A percentile compares a stretch with the other conserved stretches of the same genome.
These are phyloP conservation scores for Prillingera fragicola DNA, from an alignment of 1,284 basidiomycete genomes.

Conservation along the genomic window DNA sequence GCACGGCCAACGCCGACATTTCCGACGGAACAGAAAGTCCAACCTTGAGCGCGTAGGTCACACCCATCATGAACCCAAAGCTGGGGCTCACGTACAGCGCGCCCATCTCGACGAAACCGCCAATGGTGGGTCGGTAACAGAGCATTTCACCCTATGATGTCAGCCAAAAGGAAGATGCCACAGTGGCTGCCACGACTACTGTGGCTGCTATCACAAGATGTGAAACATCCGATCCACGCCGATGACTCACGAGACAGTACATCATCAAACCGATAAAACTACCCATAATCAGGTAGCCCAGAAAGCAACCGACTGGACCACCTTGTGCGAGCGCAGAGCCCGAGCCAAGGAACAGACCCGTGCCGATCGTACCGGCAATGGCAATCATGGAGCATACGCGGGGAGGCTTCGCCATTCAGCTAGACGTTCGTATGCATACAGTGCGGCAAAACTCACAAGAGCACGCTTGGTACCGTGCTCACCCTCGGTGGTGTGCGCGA, in stretches of 20 bases:
- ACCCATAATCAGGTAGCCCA: conserved; percentile 24
- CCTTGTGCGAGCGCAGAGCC: conserved; percentile 5
- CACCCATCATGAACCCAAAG: conserved; percentile 11
- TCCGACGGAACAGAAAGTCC: conserved; percentile 13
- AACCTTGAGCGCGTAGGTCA: conserved; percentile 12
- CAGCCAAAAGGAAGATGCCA: too few relatives aligned
- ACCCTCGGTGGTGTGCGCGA: conserved; percentile 9
- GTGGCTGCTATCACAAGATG: too few relatives aligned
- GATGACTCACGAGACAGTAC: conserved; percentile 4
- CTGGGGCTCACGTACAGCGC: conserved; percentile 9
- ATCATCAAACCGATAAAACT: not conserved
- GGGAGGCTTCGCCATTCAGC: too few relatives aligned
- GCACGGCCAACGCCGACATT: conserved; percentile 33
- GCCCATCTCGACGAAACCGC: not conserved
- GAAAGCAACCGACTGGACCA: conserved; percentile 2
- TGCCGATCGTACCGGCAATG: conserved; percentile 11
- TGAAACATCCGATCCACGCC: not conserved
- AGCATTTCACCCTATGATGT: conserved; percentile 5
- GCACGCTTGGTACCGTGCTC: conserved; percentile 14
- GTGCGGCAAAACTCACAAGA: too few relatives aligned
- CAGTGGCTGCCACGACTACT: too few relatives aligned
- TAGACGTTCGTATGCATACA: too few relatives aligned
- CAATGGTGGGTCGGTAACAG: not conserved
- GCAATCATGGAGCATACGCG: conserved; percentile 11
- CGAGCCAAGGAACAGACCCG: conserved; percentile 6